These are phyloP conservation scores for Teunomyces atbi DNA, from an alignment of 805 yeast species.

Conservation along the genomic window DNA sequence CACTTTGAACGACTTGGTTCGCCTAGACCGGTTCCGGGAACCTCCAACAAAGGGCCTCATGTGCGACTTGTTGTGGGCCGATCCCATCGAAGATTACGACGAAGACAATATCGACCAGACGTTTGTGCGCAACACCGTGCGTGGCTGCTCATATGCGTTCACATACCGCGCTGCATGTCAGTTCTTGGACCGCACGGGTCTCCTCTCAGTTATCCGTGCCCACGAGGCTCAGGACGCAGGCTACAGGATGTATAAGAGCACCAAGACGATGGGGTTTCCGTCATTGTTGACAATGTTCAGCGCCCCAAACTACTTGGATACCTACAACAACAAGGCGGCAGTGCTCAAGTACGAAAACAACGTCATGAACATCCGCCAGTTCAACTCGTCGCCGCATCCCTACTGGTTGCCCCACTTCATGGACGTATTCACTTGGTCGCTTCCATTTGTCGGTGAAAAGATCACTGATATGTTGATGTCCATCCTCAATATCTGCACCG, in stretches of 20 bases:
- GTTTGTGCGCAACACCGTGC: conserved; percentile 65
- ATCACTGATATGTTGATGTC: conserved; percentile 90
- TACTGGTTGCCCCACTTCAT: conserved; percentile 95
- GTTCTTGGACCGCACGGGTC: conserved; percentile 73
- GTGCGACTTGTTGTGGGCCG: conserved; percentile 97
- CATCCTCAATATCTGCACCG: conserved; percentile 89
- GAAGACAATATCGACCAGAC: conserved; percentile 42
- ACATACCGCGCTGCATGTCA: conserved; percentile 79
- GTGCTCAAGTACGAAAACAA: conserved; percentile 87
- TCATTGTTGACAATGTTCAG: conserved; percentile 86
- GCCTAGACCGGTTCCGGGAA: conserved; percentile 77
- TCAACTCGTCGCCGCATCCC: conserved; percentile 91
- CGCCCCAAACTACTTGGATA: conserved; percentile 93
- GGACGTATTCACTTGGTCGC: conserved; percentile 97
- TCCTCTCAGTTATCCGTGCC: conserved; percentile 86
- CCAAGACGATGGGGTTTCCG: conserved; percentile 84
- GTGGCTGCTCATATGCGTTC: conserved; percentile 93
- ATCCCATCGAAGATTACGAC: conserved; percentile 89
- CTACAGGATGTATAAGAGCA: conserved; percentile 87
- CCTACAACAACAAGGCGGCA: conserved; percentile 93
- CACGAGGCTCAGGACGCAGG: conserved; percentile 99
- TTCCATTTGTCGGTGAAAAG: conserved; percentile 96
- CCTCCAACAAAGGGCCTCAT: conserved; percentile 92
- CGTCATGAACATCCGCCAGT: conserved; percentile 93
- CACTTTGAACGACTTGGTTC: conserved; percentile 64